Percentiles rank a stretch among this genome's conserved stretches.
These are phyloP conservation scores for Hysterangium stoloniferum DNA, from an alignment of 768 basidiomycete species.

Conservation along the genomic window DNA sequence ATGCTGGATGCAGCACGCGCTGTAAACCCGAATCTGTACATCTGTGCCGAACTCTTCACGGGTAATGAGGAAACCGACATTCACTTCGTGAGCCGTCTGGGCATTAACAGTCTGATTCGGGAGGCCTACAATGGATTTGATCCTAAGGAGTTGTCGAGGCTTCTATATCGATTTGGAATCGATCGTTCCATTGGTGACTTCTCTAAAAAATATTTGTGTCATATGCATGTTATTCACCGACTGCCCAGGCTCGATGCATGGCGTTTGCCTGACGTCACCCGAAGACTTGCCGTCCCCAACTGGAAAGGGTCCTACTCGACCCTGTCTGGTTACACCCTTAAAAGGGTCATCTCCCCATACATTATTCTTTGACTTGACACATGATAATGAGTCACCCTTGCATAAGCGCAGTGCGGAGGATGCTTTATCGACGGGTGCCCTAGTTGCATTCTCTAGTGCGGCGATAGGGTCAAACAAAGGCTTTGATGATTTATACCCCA, in stretches of 20 bases:
- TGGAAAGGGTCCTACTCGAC: constrained; percentile 70
- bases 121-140: constrained; percentile 92
- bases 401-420: constrained; percentile 93
- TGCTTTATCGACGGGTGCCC: constrained; percentile 85
- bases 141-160: constrained; percentile 82
- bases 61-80: constrained; percentile 92
- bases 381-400: constrained; percentile 91
- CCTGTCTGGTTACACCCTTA: constrained; percentile 68
- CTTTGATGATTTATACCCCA: constrained; percentile 95
- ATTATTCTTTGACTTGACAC: constrained; percentile 90
- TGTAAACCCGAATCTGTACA: constrained; percentile 87
- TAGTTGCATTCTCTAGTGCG: constrained; percentile 84
- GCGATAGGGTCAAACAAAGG: constrained; percentile 94
- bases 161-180: constrained; percentile 85
- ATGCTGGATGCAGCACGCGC: constrained; percentile 89
- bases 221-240: not conserved
- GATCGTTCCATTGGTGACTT: constrained; percentile 83
- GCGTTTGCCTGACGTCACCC: constrained; percentile 66
- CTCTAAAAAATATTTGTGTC: not conserved
- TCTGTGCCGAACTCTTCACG: constrained; percentile 96
- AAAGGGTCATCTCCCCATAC: constrained; percentile 89
- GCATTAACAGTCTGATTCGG: constrained; percentile 88
- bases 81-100: constrained; percentile 83
- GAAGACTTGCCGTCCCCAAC: constrained; percentile 78
- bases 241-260: constrained; percentile 81